These are phyloP conservation scores for Geotrichum australiense DNA, from an alignment of 1,139 yeast species.

Conservation along the genomic window DNA sequence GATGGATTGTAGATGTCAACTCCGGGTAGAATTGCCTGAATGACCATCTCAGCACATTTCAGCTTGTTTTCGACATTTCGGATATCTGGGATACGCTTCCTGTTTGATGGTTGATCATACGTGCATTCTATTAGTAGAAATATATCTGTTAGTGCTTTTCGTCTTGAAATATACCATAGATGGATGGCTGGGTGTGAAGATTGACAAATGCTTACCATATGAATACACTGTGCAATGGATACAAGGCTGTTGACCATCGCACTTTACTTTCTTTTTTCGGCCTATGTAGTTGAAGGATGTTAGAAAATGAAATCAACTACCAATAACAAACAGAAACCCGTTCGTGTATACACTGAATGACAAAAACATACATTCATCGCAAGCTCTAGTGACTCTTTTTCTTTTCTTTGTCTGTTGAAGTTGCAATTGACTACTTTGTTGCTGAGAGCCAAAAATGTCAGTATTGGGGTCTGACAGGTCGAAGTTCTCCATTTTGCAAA, in stretches of 20 bases:
- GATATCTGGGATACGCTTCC: constrained; percentile 42
- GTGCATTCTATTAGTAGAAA: constrained; percentile 44
- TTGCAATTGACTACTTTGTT: too few relatives aligned
- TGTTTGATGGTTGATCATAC: constrained; percentile 66
- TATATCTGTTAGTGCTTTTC: too few relatives aligned
- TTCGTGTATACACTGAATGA: too few relatives aligned
- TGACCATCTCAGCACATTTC: constrained; percentile 33
- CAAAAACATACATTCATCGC: constrained; percentile 60
- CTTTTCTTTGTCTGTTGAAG: constrained; percentile 43
- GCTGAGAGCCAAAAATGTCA: not conserved
- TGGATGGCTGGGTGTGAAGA: too few relatives aligned
- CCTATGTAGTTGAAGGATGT: constrained; percentile 20
- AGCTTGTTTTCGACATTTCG: constrained; percentile 34
- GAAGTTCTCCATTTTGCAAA: too few relatives aligned
- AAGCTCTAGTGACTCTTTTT: constrained; percentile 75
- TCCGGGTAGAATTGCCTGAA: constrained; percentile 44
- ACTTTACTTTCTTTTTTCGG: constrained; percentile 66
- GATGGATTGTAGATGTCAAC: constrained; percentile 43
- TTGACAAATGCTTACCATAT: constrained; percentile 62
- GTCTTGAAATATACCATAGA: too few relatives aligned
- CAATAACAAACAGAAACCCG: not conserved
- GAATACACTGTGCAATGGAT: constrained; percentile 85
- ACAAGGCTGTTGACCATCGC: constrained; percentile 85
- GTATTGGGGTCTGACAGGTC: not conserved
- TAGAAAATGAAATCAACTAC: not conserved